phyloP scores from a whole-genome alignment of 768 basidiomycete species.

The Lepiota subincarnata region DNA sequence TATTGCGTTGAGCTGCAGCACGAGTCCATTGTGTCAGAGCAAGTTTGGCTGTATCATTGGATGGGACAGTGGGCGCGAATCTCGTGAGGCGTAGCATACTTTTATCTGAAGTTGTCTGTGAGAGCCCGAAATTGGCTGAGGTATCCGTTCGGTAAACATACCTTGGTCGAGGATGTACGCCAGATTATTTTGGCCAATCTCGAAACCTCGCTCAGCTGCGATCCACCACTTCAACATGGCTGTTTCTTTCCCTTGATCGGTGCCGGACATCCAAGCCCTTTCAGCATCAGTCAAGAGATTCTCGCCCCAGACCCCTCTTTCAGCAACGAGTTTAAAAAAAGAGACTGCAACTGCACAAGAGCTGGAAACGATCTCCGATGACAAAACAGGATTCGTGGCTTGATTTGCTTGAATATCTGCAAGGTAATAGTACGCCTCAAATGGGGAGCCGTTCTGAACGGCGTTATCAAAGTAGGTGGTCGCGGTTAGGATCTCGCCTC shows the following conservation, averaged over 20 bases:
- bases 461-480: constrained; percentile 80
- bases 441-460: constrained; percentile 81
- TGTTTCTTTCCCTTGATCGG: constrained; percentile 68
- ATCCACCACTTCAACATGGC: constrained; percentile 95
- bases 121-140: background rate
- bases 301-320: constrained; percentile 86
- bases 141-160: constrained; percentile 24
- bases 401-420: constrained; percentile 73
- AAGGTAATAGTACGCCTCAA: constrained; percentile 93
- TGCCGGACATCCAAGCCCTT: constrained; percentile 63
- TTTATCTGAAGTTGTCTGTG: constrained; percentile 44
- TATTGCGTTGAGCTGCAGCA: constrained; percentile 87
- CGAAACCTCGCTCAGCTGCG: constrained; percentile 88
- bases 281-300: constrained; percentile 82
- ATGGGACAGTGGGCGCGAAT: constrained; percentile 66
- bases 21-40: constrained; percentile 94
- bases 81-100: constrained; percentile 64
- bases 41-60: constrained; percentile 76
- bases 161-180: constrained; percentile 93
- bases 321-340: constrained; percentile 89
- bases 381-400: constrained; percentile 40
- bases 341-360: constrained; percentile 89
- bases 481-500: constrained; percentile 64
- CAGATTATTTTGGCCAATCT: constrained; percentile 92
- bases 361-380: constrained; percentile 52